Conservation (phyloP, 345 rosid species). For the Populus pruinosa region DNA sequence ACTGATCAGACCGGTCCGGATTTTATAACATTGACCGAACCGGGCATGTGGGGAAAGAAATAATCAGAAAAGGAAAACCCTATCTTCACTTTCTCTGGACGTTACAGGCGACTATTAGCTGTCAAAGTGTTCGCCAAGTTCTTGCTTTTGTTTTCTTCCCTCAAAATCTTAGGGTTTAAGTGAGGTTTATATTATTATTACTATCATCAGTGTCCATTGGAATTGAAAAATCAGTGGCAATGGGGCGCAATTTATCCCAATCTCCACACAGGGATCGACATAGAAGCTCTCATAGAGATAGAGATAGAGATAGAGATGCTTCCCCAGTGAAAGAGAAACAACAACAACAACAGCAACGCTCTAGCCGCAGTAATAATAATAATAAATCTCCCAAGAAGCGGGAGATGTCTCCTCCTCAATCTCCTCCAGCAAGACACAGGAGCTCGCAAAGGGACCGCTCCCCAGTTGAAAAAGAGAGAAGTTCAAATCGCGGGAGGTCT, state of each 20-base stretch:
- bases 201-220: neutral
- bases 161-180: too few species aligned
- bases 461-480: conserved; percentile 10
- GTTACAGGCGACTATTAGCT: too few species aligned
- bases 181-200: too few species aligned
- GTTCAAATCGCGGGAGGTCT: conserved; percentile 38
- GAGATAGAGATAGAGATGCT: neutral
- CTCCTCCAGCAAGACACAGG: conserved; percentile 13
- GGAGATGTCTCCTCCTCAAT: conserved; percentile 9
- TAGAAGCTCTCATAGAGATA: neutral
- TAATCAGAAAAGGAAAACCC: too few species aligned
- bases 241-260: too few species aligned
- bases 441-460: conserved; percentile 7
- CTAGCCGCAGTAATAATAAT: conserved; percentile 23
- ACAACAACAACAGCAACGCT: neutral
- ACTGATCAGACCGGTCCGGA: too few species aligned
- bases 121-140: too few species aligned
- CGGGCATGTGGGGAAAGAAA: too few species aligned
- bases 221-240: neutral
- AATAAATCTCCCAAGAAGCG: conserved; percentile 37
- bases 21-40: too few species aligned
- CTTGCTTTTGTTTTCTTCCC: too few species aligned
- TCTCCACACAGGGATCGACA: neutral
- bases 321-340: neutral
- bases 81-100: too few species aligned